Evolutionary conservation across 2,329 filamentous ascomycete genomes (phyloP).

Genomic region (Purpureocillium takamizusanense): DNA sequence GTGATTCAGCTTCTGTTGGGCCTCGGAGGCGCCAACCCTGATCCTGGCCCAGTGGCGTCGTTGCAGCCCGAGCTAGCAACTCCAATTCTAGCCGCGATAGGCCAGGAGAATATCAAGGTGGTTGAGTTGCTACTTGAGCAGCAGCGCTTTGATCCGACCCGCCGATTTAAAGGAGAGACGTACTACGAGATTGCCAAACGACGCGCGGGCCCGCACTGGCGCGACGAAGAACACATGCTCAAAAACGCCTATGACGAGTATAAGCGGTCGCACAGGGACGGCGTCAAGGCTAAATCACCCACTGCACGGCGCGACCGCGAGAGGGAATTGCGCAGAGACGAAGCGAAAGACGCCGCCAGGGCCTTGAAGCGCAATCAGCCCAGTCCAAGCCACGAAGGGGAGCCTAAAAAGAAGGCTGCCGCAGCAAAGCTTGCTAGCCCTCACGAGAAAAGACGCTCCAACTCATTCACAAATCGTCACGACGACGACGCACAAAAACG

Average conservation of each 20-base stretch:
- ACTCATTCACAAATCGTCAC: conserved; percentile 29
- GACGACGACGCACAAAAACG: conserved; percentile 43
- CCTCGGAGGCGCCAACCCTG: conserved; percentile 55
- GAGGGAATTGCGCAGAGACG: conserved; percentile 29
- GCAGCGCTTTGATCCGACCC: conserved; percentile 71
- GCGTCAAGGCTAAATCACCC: conserved; percentile 41
- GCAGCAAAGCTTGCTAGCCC: conserved; percentile 30
- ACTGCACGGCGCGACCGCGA: conserved; percentile 28
- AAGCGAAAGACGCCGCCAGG: conserved; percentile 34
- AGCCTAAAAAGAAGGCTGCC: conserved; percentile 32
- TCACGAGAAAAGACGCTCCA: conserved; percentile 38
- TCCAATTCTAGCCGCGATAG: conserved; percentile 89
- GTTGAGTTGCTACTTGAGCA: conserved; percentile 73
- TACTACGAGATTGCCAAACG: conserved; percentile 84
- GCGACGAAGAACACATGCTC: conserved; percentile 74
- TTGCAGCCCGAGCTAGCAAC: conserved; percentile 67
- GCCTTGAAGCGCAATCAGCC: conserved; percentile 36
- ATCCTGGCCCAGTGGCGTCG: conserved; percentile 57
- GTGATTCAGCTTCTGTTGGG: conserved; percentile 72
- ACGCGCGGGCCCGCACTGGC: conserved; percentile 79
- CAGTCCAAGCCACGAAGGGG: conserved; percentile 38
- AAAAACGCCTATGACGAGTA: conserved; percentile 66
- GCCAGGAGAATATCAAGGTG: conserved; percentile 77
- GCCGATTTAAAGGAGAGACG: conserved; percentile 64
- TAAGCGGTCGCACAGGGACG: conserved; percentile 41